Percentiles rank a stretch among this genome's conserved stretches.
These are phyloP conservation scores for Raphanus raphanistrum DNA, from an alignment of 345 rosid species.

Conservation along the genomic window DNA sequence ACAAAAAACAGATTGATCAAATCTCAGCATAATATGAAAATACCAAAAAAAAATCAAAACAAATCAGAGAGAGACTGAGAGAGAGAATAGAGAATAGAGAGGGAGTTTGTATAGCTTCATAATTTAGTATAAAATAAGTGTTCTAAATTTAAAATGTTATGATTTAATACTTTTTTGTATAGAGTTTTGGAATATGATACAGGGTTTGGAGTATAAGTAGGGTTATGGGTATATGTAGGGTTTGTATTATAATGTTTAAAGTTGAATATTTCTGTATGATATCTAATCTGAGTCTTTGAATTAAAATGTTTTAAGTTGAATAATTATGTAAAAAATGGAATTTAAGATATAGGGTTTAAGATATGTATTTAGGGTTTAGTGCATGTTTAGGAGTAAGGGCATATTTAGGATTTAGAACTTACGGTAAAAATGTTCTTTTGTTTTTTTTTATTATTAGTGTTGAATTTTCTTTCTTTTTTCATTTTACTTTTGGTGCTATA, in stretches of 20 bases:
- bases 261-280: neutral
- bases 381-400: neutral
- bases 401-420: neutral
- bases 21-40: no score
- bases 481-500: neutral
- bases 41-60: no score
- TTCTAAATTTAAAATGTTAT: neutral
- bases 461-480: neutral
- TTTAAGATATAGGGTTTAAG: neutral
- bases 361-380: neutral
- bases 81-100: no score
- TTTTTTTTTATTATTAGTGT: neutral
- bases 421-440: neutral
- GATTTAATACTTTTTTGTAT: neutral
- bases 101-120: neutral
- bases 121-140: neutral
- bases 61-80: no score
- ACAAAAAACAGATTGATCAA: no score
- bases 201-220: neutral
- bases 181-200: neutral
- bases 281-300: neutral
- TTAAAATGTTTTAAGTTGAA: neutral
- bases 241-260: neutral
- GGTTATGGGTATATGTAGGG: neutral
- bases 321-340: neutral